phyloP scores from a whole-genome alignment of 1,284 basidiomycete species.

The Moniliella sp. region DNA sequence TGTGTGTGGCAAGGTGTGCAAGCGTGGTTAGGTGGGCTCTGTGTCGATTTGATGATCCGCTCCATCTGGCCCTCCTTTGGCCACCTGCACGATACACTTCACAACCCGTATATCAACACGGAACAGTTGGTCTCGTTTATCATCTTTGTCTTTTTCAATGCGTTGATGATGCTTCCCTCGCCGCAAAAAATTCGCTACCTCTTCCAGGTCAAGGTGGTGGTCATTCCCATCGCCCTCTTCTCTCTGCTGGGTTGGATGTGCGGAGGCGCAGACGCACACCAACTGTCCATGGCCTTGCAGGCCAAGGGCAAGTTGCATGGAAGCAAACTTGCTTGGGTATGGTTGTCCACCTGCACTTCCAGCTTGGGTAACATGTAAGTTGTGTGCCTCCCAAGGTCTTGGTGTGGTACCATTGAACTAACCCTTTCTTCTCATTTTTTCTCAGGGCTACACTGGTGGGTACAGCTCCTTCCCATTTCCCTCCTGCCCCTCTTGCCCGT shows the following conservation, averaged over 20 bases:
- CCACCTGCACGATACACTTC: slow-evolving; percentile 49
- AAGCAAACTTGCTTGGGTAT: slow-evolving; percentile 53
- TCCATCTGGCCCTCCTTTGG: slow-evolving; percentile 43
- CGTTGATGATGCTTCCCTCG: slow-evolving; percentile 59
- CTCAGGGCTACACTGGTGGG: too few species aligned
- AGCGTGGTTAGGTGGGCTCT: slow-evolving; percentile 47
- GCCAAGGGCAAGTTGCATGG: slow-evolving; percentile 50
- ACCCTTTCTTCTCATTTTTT: too few species aligned
- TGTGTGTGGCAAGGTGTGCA: slow-evolving; percentile 38
- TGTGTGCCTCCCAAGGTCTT: too few species aligned
- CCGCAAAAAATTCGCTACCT: slow-evolving; percentile 60
- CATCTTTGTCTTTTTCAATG: slow-evolving; percentile 59
- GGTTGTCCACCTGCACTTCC: slow-evolving; percentile 40
- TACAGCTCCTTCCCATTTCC: too few species aligned
- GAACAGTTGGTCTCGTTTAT: slow-evolving; percentile 59
- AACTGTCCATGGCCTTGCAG: slow-evolving; percentile 51
- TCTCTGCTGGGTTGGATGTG: slow-evolving; percentile 62
- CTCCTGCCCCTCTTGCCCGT: too few species aligned
- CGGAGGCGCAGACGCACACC: slow-evolving; percentile 50
- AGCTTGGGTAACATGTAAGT: slow-evolving; percentile 18
- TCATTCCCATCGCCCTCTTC: slow-evolving; percentile 39
- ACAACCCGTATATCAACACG: slow-evolving; percentile 45
- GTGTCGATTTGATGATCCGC: slow-evolving; percentile 50
- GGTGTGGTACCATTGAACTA: too few species aligned
- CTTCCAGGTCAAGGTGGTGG: slow-evolving; percentile 56